Conservation (phyloP, 352 stramenopile genomes). For the Pythium plurisporium region DNA sequence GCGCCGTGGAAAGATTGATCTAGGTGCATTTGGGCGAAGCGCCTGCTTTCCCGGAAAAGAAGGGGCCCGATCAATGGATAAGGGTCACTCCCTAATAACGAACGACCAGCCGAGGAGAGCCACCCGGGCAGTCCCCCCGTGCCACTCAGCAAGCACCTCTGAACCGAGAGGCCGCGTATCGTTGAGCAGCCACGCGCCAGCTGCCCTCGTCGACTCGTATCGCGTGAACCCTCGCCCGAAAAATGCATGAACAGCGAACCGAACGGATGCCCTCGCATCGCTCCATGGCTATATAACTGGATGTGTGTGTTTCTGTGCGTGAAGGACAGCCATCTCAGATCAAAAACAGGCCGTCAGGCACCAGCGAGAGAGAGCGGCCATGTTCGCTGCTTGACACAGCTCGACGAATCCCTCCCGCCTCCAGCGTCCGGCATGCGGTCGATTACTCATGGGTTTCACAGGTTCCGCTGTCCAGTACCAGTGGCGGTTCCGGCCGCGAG, state of each 20-base stretch:
- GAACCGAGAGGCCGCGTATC: no score
- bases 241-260: no score
- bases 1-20: no score
- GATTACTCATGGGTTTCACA: not conserved
- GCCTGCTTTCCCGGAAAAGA: not conserved
- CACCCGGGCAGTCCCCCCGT: no score
- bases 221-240: not conserved
- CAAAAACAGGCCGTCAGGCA: no score
- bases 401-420: not conserved
- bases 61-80: not conserved
- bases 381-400: not conserved
- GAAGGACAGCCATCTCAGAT: no score
- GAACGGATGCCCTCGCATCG: no score
- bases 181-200: not conserved
- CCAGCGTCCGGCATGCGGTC: not conserved
- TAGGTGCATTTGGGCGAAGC: not conserved
- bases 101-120: no score
- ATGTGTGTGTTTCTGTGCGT: no score
- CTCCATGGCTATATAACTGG: not conserved
- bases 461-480: not conserved
- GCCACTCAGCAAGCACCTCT: no score
- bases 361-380: not conserved
- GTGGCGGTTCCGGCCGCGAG: not conserved
- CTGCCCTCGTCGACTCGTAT: not conserved
- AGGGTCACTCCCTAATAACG: no score